Evolutionary conservation across 495 filamentous ascomycete genomes (phyloP).

Genomic region (Hamigera avellanea): DNA sequence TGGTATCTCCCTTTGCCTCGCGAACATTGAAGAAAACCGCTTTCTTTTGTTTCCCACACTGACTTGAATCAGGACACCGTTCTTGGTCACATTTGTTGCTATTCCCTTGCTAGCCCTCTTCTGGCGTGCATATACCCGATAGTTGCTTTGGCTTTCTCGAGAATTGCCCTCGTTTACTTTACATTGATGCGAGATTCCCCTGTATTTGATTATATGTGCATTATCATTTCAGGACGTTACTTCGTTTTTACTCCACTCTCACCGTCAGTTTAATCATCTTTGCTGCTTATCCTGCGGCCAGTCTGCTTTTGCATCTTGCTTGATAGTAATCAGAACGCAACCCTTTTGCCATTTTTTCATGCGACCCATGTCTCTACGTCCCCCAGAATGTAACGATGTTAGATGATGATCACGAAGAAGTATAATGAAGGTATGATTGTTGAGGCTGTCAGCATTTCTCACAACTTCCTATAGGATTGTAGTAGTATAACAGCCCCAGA

Average conservation of each 20-base stretch:
- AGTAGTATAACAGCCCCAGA: no score
- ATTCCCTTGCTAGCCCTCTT: constrained; percentile 20
- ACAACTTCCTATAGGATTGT: no score
- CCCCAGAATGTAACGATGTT: constrained; percentile 6
- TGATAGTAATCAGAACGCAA: constrained; percentile 1
- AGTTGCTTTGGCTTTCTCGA: constrained; percentile 8
- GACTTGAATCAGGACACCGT: constrained; percentile 22
- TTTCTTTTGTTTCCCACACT: constrained; percentile 11
- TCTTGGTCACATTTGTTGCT: constrained; percentile 22
- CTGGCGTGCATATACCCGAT: constrained; percentile 19
- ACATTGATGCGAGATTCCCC: constrained; percentile 18
- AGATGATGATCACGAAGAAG: constrained; percentile 13
- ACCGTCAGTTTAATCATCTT: constrained; percentile 18
- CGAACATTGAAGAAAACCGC: background rate
- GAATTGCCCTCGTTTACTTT: constrained; percentile 7
- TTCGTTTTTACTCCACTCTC: constrained; percentile 15
- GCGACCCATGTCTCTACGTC: background rate
- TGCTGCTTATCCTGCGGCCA: constrained; percentile 10
- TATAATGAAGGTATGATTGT: constrained; percentile 9
- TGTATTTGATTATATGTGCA: constrained; percentile 24
- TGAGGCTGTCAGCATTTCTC: no score
- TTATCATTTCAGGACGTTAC: constrained; percentile 4
- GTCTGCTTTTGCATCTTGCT: constrained; percentile 1
- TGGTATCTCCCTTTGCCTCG: background rate
- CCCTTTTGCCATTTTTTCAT: no score